phyloP scores from a whole-genome alignment of 169 alveolate genomes.

The Besnoitia besnoiti region DNA sequence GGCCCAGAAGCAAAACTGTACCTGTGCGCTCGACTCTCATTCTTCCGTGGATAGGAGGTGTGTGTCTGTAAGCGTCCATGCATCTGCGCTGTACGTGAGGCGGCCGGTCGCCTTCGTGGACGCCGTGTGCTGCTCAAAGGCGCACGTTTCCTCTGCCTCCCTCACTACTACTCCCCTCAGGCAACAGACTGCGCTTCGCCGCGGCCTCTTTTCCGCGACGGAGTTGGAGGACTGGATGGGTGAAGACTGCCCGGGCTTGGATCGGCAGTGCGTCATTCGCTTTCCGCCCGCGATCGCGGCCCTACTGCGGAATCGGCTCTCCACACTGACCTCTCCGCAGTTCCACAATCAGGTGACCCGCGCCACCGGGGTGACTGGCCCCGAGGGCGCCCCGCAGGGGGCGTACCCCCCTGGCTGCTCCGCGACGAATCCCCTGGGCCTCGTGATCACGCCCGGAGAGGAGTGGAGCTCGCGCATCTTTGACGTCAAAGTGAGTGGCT shows the following conservation, averaged over 20 bases:
- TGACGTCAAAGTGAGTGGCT: conserved; percentile 29
- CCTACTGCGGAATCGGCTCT: conserved; percentile 64
- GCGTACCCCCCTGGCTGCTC: neutral
- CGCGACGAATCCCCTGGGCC: conserved; percentile 48
- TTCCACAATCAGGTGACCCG: conserved; percentile 29
- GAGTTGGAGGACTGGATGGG: conserved; percentile 67
- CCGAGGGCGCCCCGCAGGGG: conserved; percentile 25
- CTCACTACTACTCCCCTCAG: too few relatives aligned
- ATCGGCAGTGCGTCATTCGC: conserved; percentile 65
- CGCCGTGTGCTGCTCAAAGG: too few relatives aligned
- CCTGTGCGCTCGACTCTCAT: too few relatives aligned
- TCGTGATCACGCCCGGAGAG: conserved; percentile 43
- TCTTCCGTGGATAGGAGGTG: too few relatives aligned
- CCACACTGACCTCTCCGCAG: neutral
- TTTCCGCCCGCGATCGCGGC: conserved; percentile 69
- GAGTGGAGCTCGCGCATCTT: conserved; percentile 51
- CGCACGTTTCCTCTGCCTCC: too few relatives aligned
- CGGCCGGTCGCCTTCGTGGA: neutral
- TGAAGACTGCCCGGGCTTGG: conserved; percentile 65
- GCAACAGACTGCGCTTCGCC: conserved; percentile 59
- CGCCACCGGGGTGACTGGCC: conserved; percentile 32
- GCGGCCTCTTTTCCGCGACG: conserved; percentile 63
- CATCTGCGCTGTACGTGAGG: neutral
- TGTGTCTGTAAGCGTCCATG: too few relatives aligned
- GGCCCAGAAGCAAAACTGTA: too few relatives aligned